These are phyloP conservation scores for Colletotrichum neosansevieriae DNA, from an alignment of 2,329 filamentous ascomycete species.

Conservation along the genomic window DNA sequence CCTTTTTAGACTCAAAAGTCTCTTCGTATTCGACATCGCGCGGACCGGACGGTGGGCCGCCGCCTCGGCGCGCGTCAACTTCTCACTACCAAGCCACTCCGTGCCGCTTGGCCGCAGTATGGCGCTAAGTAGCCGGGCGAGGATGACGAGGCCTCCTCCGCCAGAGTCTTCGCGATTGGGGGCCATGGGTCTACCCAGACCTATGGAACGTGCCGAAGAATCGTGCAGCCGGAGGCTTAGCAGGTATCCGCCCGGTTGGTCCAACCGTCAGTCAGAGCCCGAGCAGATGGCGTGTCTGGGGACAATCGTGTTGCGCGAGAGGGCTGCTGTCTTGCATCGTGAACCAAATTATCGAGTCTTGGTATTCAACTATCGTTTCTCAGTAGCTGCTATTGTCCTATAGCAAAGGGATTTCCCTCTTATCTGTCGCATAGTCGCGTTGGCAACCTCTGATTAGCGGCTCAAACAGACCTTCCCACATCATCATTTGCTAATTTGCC, in stretches of 20 bases:
- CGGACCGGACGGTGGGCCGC: slow-evolving; percentile 10
- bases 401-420: not conserved
- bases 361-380: not conserved
- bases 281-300: not conserved
- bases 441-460: not conserved
- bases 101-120: not conserved
- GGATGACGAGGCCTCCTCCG: not conserved
- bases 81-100: not conserved
- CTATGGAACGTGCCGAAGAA: slow-evolving; percentile 1
- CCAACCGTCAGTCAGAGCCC: not conserved
- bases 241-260: not conserved
- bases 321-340: not conserved
- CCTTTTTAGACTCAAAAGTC: not conserved
- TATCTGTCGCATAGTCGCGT: not conserved
- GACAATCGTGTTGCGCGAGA: not conserved
- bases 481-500: not conserved
- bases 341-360: not conserved
- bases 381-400: not conserved
- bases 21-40: not conserved
- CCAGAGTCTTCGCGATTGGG: slow-evolving; percentile 1
- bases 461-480: not conserved
- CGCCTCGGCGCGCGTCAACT: slow-evolving; percentile 13
- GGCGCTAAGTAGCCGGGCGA: slow-evolving; percentile 13
- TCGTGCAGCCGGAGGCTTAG: not conserved
- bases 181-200: slow-evolving; percentile 3